Evolutionary conservation across 257 asterid species (phyloP).

Genomic region (Solanum lycopersicoides): DNA sequence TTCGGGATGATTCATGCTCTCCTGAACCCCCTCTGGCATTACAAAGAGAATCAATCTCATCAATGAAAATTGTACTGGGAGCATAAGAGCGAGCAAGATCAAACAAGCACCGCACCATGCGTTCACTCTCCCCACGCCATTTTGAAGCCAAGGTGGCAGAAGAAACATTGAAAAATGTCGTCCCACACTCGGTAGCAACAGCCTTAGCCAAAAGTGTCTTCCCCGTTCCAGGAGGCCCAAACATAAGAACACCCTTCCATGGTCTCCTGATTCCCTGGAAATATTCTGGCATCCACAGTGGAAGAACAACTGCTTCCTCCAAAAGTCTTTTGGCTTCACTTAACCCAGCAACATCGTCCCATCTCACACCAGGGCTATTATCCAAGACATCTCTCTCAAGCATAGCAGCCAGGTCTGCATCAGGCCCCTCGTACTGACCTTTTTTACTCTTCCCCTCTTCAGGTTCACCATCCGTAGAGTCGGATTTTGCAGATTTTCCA

Average conservation of each 20-base stretch:
- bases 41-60: conserved; percentile 99
- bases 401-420: conserved; percentile 97
- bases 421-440: conserved; percentile 93
- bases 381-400: conserved; percentile 97
- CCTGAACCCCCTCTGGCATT: conserved; percentile 98
- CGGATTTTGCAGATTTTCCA: conserved; percentile 58
- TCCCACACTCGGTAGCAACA: conserved; percentile 98
- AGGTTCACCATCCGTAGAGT: conserved; percentile 63
- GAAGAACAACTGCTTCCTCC: conserved; percentile 99
- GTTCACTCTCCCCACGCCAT: conserved; percentile 99
- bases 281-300: conserved; percentile 98
- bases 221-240: conserved; percentile 99
- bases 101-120: conserved; percentile 98
- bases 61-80: conserved; percentile 97
- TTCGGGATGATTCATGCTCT: conserved; percentile 93
- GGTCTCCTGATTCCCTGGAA: conserved; percentile 99
- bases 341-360: conserved; percentile 99
- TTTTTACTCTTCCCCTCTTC: conserved; percentile 88
- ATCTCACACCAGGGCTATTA: conserved; percentile 87
- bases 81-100: conserved; percentile 99
- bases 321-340: conserved; percentile 93
- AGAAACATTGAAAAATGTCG: conserved; percentile 95
- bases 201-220: conserved; percentile 99
- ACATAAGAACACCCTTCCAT: conserved; percentile 99
- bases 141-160: conserved; percentile 99